These are phyloP conservation scores for Stellera chamaejasme DNA, from an alignment of 345 rosid species.

Conservation along the genomic window DNA sequence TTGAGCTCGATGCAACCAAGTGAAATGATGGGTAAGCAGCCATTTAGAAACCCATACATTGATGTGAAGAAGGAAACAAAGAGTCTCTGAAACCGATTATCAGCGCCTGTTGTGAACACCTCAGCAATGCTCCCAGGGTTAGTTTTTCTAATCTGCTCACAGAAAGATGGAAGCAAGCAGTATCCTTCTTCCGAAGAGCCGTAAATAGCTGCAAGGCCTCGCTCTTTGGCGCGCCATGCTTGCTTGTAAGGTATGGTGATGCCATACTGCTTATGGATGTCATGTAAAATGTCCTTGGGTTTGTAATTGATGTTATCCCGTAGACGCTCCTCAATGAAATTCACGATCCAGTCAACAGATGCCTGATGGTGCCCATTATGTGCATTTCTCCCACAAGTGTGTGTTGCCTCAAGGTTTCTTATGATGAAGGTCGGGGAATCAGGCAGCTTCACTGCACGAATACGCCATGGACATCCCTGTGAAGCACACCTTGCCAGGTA, in stretches of 20 bases:
- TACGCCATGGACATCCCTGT: conserved; percentile 54
- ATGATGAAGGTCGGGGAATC: conserved; percentile 36
- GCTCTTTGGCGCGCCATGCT: conserved; percentile 61
- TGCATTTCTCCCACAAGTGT: conserved; percentile 43
- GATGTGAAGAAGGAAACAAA: conserved; percentile 38
- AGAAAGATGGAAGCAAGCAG: conserved; percentile 36
- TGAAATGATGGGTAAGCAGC: conserved; percentile 40
- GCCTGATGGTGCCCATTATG: conserved; percentile 57
- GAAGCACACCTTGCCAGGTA: conserved; percentile 52
- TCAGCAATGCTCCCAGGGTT: conserved; percentile 44
- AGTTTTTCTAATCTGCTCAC: conserved; percentile 39
- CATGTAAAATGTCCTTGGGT: conserved; percentile 52
- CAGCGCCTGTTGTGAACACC: conserved; percentile 37
- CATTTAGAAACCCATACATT: conserved; percentile 39
- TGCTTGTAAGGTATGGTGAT: conserved; percentile 51
- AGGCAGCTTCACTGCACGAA: conserved; percentile 48
- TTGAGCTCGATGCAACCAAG: conserved; percentile 41
- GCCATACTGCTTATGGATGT: conserved; percentile 39
- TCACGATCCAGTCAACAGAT: conserved; percentile 55
- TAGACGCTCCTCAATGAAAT: conserved; percentile 38
- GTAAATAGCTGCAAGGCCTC: conserved; percentile 52
- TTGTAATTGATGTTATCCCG: conserved; percentile 40
- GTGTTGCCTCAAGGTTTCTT: conserved; percentile 44
- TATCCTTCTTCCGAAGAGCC: conserved; percentile 64
- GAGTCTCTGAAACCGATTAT: conserved; percentile 40